phyloP scores from a whole-genome alignment of 2,329 filamentous ascomycete species.

The Hypoxylon sp. region DNA sequence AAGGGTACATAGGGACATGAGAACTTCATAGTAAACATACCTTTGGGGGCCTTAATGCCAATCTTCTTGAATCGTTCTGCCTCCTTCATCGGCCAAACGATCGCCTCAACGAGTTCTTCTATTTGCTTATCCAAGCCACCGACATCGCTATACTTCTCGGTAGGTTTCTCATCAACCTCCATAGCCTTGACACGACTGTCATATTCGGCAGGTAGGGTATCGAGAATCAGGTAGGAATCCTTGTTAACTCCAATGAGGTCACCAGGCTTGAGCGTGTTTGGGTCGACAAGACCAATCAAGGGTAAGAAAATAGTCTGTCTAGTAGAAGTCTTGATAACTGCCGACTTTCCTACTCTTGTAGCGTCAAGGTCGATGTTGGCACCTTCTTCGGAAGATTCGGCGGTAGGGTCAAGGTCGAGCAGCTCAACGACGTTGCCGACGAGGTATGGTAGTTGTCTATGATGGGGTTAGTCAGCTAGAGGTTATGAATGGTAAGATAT shows the following conservation, averaged over 20 bases:
- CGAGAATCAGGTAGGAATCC: conserved; percentile 96
- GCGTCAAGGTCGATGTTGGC: conserved; percentile 99
- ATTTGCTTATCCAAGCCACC: conserved; percentile 99
- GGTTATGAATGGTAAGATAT: conserved; percentile 19
- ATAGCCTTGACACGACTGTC: conserved; percentile 99
- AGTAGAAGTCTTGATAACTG: conserved; percentile 99
- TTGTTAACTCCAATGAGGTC: conserved; percentile 99
- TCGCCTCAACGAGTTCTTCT: conserved; percentile 97
- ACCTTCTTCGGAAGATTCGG: conserved; percentile 95
- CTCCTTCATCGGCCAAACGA: conserved; percentile 99
- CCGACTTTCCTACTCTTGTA: conserved; percentile 95
- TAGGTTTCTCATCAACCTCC: conserved; percentile 99
- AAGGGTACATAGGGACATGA: background rate
- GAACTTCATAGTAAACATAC: conserved; percentile 65
- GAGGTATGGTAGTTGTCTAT: conserved; percentile 96
- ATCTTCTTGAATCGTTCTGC: conserved; percentile 99
- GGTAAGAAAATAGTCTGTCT: conserved; percentile 98
- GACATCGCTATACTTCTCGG: conserved; percentile 98
- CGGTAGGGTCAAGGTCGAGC: conserved; percentile 94
- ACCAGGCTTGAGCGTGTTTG: conserved; percentile 92
- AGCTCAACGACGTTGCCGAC: conserved; percentile 99
- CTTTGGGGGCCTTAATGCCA: conserved; percentile 98
- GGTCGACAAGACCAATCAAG: conserved; percentile 95
- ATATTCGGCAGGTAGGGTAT: conserved; percentile 97
- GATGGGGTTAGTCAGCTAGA: conserved; percentile 32